Conservation (phyloP, 2,329 filamentous ascomycete species). For the Trichoderma koningiopsis region DNA sequence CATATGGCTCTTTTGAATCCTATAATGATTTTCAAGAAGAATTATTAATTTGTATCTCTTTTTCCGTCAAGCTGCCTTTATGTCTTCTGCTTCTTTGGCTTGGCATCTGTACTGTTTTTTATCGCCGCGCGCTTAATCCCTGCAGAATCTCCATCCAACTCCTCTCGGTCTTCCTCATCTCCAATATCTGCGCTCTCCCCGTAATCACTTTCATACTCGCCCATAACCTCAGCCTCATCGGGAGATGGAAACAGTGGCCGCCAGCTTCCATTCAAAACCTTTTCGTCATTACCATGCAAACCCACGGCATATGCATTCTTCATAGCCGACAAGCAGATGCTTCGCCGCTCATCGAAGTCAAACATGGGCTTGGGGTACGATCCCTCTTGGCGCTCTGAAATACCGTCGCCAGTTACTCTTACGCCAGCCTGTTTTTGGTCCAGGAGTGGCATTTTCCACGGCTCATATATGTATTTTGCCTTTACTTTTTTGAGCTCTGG, state of each 20-base stretch:
- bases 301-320: constrained; percentile 69
- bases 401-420: constrained; percentile 57
- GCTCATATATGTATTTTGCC: constrained; percentile 76
- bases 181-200: constrained; percentile 40
- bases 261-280: constrained; percentile 63
- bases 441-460: constrained; percentile 69
- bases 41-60: too few relatives aligned
- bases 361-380: constrained; percentile 77
- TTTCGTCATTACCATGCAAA: constrained; percentile 64
- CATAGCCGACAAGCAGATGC: constrained; percentile 66
- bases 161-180: constrained; percentile 29
- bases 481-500: constrained; percentile 66
- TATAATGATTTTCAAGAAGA: neutral
- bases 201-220: constrained; percentile 39
- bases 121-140: constrained; percentile 33
- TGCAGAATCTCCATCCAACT: constrained; percentile 27
- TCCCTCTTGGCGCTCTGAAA: constrained; percentile 45
- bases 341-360: constrained; percentile 66
- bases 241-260: constrained; percentile 47
- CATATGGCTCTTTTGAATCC: neutral
- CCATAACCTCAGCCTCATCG: constrained; percentile 40
- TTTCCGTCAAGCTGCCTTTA: neutral
- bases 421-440: constrained; percentile 72
- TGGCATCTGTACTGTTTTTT: constrained; percentile 24
- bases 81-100: constrained; percentile 35